Evolutionary conservation across 352 stramenopile species (phyloP).

Genomic region (Globisporangium takayamanum): DNA sequence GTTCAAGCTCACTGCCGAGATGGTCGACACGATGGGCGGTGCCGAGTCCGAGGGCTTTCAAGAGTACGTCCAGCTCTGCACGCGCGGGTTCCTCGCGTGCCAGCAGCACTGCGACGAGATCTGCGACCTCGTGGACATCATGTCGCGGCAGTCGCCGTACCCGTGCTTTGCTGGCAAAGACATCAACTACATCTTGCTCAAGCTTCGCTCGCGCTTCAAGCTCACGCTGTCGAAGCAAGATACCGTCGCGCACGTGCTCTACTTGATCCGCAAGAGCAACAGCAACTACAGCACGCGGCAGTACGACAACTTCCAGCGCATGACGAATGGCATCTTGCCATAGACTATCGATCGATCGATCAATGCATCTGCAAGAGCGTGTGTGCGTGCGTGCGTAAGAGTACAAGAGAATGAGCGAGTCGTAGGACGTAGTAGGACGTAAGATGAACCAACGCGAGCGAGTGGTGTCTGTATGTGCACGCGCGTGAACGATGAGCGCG

Average conservation of each 20-base stretch:
- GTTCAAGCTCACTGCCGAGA: slow-evolving; percentile 99
- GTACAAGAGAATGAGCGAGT: no score
- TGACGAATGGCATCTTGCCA: slow-evolving; percentile 90
- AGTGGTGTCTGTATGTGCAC: no score
- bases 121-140: slow-evolving; percentile 96
- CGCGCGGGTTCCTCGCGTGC: slow-evolving; percentile 95
- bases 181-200: slow-evolving; percentile 77
- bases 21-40: slow-evolving; percentile 97
- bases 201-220: slow-evolving; percentile 86
- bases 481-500: no score
- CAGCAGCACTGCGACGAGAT: slow-evolving; percentile 95
- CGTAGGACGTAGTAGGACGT: no score
- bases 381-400: no score
- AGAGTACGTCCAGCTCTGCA: slow-evolving; percentile 97
- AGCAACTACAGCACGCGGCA: slow-evolving; percentile 90
- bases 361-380: no score
- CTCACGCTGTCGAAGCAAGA: slow-evolving; percentile 83
- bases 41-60: slow-evolving; percentile 89
- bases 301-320: slow-evolving; percentile 93
- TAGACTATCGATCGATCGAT: slow-evolving; percentile 19
- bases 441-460: no score
- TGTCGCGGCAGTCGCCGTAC: slow-evolving; percentile 93
- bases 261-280: slow-evolving; percentile 89
- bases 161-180: slow-evolving; percentile 92
- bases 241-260: slow-evolving; percentile 86